Evolutionary conservation across 1,284 basidiomycete genomes (phyloP).

Genomic region (Cryptococcus sp.): DNA sequence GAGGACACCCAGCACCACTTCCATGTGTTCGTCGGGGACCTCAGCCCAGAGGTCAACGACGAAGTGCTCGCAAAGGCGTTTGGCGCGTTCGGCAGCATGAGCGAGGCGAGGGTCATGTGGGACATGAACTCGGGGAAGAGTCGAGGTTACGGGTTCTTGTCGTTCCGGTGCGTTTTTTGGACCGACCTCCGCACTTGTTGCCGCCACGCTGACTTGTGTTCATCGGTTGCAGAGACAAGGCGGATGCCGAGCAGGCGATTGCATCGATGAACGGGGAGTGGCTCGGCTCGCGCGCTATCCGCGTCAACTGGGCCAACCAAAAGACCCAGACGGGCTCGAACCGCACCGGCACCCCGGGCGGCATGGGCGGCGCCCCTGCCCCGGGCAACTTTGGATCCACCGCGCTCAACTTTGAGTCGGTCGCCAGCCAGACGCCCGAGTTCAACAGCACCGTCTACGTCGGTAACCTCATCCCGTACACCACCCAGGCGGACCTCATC

Average conservation of each 20-base stretch:
- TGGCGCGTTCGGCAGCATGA: conserved; percentile 87
- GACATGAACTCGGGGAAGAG: conserved; percentile 99
- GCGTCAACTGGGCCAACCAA: conserved; percentile 98
- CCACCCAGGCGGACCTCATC: conserved; percentile 90
- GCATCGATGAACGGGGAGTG: conserved; percentile 99
- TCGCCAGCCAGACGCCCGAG: conserved; percentile 81
- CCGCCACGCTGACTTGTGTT: conserved; percentile 75
- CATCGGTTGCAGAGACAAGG: conserved; percentile 82
- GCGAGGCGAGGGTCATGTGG: conserved; percentile 99
- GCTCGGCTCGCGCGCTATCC: conserved; percentile 93
- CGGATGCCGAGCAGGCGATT: conserved; percentile 96
- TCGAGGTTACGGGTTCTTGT: conserved; percentile 57
- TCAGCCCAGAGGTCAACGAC: conserved; percentile 96
- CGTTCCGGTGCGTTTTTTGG: conserved; percentile 51
- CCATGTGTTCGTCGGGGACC: conserved; percentile 97
- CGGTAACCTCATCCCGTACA: conserved; percentile 94
- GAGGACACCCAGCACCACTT: conserved; percentile 94
- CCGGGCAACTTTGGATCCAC: conserved; percentile 54
- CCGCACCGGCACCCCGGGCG: conserved; percentile 15
- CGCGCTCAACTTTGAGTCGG: conserved; percentile 78
- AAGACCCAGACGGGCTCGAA: conserved; percentile 69
- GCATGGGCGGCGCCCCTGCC: conserved; percentile 9
- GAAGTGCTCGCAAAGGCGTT: conserved; percentile 95
- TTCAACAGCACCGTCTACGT: conserved; percentile 97
- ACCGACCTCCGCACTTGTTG: not conserved